Base-by-base conservation (phyloP, 2,329 filamentous ascomycete genomes). In the Onygenales sp. region DNA sequence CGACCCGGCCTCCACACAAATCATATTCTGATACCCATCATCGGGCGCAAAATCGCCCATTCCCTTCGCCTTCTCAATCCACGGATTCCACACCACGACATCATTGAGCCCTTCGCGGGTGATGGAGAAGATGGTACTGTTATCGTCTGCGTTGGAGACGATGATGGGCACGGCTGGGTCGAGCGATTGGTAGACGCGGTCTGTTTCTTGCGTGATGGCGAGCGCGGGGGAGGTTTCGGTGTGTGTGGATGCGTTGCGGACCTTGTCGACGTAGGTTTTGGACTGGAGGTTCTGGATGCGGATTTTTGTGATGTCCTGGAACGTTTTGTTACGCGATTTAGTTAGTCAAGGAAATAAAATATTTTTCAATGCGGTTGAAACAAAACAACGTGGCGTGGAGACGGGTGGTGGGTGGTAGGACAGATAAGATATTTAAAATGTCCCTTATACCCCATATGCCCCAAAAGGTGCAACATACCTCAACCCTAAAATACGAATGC, bases 51-150 rank as follows among this genome's bases (percentile, higher is more conserved):
- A 96, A 70, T 98, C 93, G 51, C 76, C 83, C 74, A 95, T 95
- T 4, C 79, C 79, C 62, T 83, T 81, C 1, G 88, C 83, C 76
- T 94, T 95, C 58, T 91, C 88, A 42, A 79, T 78, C 90, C 92
- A 96, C 1, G 93, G 93, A 72, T 98, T 98, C 93, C 93, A 98
- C 33, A 97, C 87, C 1, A 96, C 92, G 13, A 93, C 84, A 61
- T 97, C 88, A 57, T 81, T 80, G 60, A 98, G 78, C 60, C 89
- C 91, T 70, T 96, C 89, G 57, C 93, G 83, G 42, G 86, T 81
- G 52, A 97, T 78, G 55, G 84, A 83, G 74, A 87, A 90, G 49
- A 79, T 74, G 11, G 83, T 76, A 63, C 79, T 79, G 45, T 74
- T 83, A 0, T 81, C 83, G 57, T 79, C 77, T 59, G 78, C 69